These are phyloP conservation scores for Salicornia ramosissima DNA, from an alignment of 148 eudicot species.

Conservation along the genomic window DNA sequence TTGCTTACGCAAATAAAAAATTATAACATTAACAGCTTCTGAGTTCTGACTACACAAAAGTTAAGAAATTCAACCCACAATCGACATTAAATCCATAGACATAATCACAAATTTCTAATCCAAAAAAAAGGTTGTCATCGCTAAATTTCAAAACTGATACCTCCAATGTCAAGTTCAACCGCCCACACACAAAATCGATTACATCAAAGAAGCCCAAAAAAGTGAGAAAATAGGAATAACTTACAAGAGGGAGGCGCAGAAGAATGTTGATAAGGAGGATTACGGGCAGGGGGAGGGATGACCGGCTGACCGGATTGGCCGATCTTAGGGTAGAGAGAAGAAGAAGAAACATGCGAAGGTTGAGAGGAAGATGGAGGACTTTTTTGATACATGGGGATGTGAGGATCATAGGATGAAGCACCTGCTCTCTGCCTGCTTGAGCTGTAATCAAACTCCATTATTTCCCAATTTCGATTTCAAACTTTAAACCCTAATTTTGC, in stretches of 20 bases:
- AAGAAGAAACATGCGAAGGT: too few relatives aligned
- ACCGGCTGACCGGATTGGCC: slow-evolving; percentile 35
- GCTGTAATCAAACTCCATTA: slow-evolving; percentile 30
- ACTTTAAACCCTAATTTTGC: neutral
- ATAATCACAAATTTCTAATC: neutral
- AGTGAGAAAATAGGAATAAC: slow-evolving; percentile 7
- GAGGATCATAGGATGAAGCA: slow-evolving; percentile 25
- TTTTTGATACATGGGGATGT: slow-evolving; percentile 26
- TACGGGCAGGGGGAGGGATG: slow-evolving; percentile 30
- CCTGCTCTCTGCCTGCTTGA: slow-evolving; percentile 24
- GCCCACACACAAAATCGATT: neutral
- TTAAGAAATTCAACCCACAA: neutral
- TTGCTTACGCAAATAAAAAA: neutral
- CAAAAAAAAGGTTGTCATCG: neutral
- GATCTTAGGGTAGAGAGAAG: slow-evolving; percentile 39
- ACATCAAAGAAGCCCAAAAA: slow-evolving; percentile 14
- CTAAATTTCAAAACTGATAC: neutral
- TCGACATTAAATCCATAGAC: neutral
- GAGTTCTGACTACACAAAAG: neutral
- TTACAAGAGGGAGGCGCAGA: slow-evolving; percentile 34
- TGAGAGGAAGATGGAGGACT: slow-evolving; percentile 20
- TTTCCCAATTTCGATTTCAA: neutral
- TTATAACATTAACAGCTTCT: neutral
- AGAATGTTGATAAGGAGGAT: slow-evolving; percentile 33
- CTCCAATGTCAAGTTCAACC: neutral